Percentiles rank a stretch among this genome's conserved stretches.
These are phyloP conservation scores for Agaricus sinodeliciosus DNA, from an alignment of 768 basidiomycete genomes.

Conservation along the genomic window DNA sequence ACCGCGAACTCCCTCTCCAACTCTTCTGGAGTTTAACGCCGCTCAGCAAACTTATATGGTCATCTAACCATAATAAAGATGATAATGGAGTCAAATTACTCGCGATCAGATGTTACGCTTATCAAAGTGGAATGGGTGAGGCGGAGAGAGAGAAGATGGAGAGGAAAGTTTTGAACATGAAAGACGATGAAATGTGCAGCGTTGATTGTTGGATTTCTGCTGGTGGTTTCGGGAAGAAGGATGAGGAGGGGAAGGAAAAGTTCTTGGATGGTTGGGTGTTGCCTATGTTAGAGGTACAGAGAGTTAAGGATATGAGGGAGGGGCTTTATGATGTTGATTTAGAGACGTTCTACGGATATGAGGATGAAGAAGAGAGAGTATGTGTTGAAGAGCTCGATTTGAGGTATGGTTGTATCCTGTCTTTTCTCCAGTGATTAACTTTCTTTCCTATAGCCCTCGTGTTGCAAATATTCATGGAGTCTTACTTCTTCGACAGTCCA, in stretches of 20 bases:
- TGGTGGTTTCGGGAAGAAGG: slow-evolving; percentile 33
- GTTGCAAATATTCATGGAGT: slow-evolving; percentile 61
- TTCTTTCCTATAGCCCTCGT: slow-evolving; percentile 36
- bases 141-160: slow-evolving; percentile 65
- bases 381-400: slow-evolving; percentile 41
- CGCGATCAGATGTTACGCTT: slow-evolving; percentile 71
- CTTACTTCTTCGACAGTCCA: slow-evolving; percentile 47
- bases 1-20: slow-evolving; percentile 56
- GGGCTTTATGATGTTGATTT: slow-evolving; percentile 28
- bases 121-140: slow-evolving; percentile 76
- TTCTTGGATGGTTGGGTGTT: slow-evolving; percentile 78
- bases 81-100: slow-evolving; percentile 62
- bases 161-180: slow-evolving; percentile 44
- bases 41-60: slow-evolving; percentile 37
- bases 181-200: slow-evolving; percentile 31
- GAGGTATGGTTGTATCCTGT: slow-evolving; percentile 34
- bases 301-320: slow-evolving; percentile 48
- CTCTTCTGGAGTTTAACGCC: slow-evolving; percentile 64
- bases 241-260: slow-evolving; percentile 36
- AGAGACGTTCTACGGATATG: slow-evolving; percentile 40
- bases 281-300: slow-evolving; percentile 59
- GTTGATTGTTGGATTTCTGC: slow-evolving; percentile 45
- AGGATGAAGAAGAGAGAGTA: slow-evolving; percentile 25
- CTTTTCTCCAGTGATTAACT: slow-evolving; percentile 11
- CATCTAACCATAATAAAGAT: slow-evolving; percentile 20